Evolutionary conservation across 2,329 filamentous ascomycete genomes (phyloP).

Genomic region (Microcyclospora tardicrescens): DNA sequence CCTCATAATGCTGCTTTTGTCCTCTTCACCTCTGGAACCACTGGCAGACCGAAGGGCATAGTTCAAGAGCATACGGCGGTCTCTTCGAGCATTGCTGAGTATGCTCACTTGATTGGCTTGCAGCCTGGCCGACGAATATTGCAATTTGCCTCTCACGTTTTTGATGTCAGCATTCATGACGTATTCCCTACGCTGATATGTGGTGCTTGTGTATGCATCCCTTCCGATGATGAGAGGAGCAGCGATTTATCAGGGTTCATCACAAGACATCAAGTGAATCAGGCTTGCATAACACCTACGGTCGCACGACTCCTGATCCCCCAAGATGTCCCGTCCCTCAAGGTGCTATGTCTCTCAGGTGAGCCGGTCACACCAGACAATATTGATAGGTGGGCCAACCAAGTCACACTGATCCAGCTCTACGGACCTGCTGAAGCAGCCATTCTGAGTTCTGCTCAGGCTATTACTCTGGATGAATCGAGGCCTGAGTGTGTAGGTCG

Average conservation of each 20-base stretch:
- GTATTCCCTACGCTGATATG: slow-evolving; percentile 4
- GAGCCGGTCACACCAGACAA: not conserved
- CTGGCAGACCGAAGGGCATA: not conserved
- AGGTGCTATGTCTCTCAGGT: not conserved
- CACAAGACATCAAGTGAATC: no score
- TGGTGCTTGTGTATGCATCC: slow-evolving; percentile 7
- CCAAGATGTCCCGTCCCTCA: not conserved
- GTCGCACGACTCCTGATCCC: not conserved
- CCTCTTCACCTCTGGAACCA: not conserved
- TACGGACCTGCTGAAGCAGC: not conserved
- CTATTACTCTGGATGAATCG: not conserved
- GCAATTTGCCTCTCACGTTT: slow-evolving; percentile 7
- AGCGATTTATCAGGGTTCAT: no score
- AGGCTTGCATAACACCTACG: not conserved
- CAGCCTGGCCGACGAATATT: not conserved
- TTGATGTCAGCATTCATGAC: slow-evolving; percentile 6
- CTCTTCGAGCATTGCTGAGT: not conserved
- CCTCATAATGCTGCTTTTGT: not conserved
- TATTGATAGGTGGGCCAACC: not conserved
- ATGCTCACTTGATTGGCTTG: not conserved
- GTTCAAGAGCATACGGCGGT: not conserved
- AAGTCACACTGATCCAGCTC: not conserved
- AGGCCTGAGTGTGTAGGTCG: not conserved
- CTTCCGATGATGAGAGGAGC: slow-evolving; percentile 6
- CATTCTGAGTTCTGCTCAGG: no score